Evolutionary conservation across 2,329 filamentous ascomycete species (phyloP), one percentile per base, ranked within the genome.

Genomic region (Arthrobotrys sphaeroides): DNA sequence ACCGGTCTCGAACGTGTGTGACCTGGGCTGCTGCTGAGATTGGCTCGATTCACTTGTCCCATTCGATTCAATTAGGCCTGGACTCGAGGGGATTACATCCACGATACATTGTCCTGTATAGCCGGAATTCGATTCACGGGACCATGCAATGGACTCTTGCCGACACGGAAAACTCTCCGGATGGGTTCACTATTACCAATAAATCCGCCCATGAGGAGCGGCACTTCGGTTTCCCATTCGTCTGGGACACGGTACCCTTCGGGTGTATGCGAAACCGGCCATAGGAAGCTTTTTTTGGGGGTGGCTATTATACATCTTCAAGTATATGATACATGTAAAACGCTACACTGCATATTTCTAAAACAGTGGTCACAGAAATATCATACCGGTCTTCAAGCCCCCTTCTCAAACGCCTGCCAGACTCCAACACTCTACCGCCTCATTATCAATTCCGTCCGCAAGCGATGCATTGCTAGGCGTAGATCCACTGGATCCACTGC

Each of bases 381-480:
- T 26, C 6, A 13, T 28, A n/a, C 18, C 18, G 20, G 16, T 33
- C 16, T 31, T 49, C 24, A 26, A 53, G 28, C n/a, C n/a, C n/a
- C n/a, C 47, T 33, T 31, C 9, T 78, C 74, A 78, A 38, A 78
- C 67, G 22, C 77, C 78, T 26, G 78, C 78, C 69, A 79, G 40
- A 43, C 36, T 68, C 78, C 78, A 79, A 70, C 78, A 79, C 59
- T 77, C 77, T 45, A 61, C 77, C 36, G 62, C 70, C 18, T 74
- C 70, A 42, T 43, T 73, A 60, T 72, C 77, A 66, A 66, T 43
- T 33, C 57, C 73, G 13, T 62, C 70, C 24, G 26, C 53, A 51
- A 66, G 57, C 61, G 43, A 51, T 31, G 51, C 60, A 60, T 61
- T 60, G n/a, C 36, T 55, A 73, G 49, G 53, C 38, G 33, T 43